These are phyloP conservation scores for Ascosphaera aggregata DNA, from an alignment of 2,329 filamentous ascomycete genomes.

Conservation along the genomic window DNA sequence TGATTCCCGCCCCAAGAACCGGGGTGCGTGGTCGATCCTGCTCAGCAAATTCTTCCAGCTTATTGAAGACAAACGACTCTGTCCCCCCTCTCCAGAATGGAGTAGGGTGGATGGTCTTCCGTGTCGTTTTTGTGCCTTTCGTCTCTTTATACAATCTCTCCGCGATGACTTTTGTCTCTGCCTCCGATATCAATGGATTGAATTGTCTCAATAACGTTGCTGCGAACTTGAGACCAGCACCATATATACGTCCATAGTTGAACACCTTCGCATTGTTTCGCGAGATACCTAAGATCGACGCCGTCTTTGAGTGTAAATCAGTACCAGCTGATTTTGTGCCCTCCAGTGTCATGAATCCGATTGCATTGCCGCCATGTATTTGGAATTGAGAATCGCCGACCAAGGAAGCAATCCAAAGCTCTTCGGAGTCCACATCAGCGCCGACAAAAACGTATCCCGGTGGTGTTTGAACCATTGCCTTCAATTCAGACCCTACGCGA, in stretches of 20 bases:
- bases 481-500: slow-evolving; percentile 85
- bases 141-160: slow-evolving; percentile 66
- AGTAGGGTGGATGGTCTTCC: slow-evolving; percentile 46
- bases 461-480: slow-evolving; percentile 87
- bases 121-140: slow-evolving; percentile 66
- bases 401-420: slow-evolving; percentile 93
- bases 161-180: slow-evolving; percentile 52
- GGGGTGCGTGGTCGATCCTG: slow-evolving; percentile 79
- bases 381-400: slow-evolving; percentile 89
- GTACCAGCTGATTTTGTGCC: slow-evolving; percentile 86
- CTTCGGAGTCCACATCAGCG: slow-evolving; percentile 90
- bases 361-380: slow-evolving; percentile 84
- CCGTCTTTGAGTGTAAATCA: slow-evolving; percentile 84
- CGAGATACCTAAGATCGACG: slow-evolving; percentile 75
- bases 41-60: slow-evolving; percentile 90
- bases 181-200: slow-evolving; percentile 62
- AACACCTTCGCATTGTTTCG: slow-evolving; percentile 93
- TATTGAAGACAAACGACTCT: slow-evolving; percentile 96
- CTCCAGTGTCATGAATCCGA: slow-evolving; percentile 98
- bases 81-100: slow-evolving; percentile 92
- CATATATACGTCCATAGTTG: slow-evolving; percentile 97
- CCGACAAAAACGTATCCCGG: slow-evolving; percentile 84
- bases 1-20: slow-evolving; percentile 84
- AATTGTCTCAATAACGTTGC: slow-evolving; percentile 79
- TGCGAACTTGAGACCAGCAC: slow-evolving; percentile 88